Conservation (phyloP, 805 yeast genomes). For the Candida rishiriensis region DNA sequence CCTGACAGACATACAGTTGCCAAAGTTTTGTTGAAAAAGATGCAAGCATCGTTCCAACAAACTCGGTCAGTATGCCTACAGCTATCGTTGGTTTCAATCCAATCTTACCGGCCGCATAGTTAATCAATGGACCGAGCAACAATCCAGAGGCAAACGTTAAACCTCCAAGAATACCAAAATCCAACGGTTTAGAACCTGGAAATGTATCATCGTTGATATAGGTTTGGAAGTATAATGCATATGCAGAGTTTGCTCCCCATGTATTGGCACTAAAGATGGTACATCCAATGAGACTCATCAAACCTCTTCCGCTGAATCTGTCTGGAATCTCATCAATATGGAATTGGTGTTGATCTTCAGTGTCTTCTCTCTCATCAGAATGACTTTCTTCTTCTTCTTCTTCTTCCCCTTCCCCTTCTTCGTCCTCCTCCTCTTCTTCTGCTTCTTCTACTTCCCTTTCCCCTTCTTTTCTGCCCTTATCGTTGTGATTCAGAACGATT, state of each 20-base stretch:
- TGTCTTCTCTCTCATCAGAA: too few relatives aligned
- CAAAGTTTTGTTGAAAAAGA: slow-evolving; percentile 54
- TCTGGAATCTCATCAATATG: slow-evolving; percentile 44
- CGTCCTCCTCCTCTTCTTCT: too few relatives aligned
- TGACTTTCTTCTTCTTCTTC: too few relatives aligned
- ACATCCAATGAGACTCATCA: slow-evolving; percentile 40
- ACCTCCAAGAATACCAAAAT: slow-evolving; percentile 68
- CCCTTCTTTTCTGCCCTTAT: too few relatives aligned
- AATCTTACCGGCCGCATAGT: slow-evolving; percentile 38
- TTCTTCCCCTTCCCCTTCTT: too few relatives aligned
- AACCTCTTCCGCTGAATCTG: slow-evolving; percentile 68
- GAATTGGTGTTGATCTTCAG: too few relatives aligned
- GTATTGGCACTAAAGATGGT: slow-evolving; percentile 50
- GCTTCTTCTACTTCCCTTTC: too few relatives aligned
- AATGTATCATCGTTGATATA: slow-evolving; percentile 49
- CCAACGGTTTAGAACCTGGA: slow-evolving; percentile 50
- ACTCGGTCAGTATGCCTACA: slow-evolving; percentile 47
- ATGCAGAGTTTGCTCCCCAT: slow-evolving; percentile 74
- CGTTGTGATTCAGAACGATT: too few relatives aligned
- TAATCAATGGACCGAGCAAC: slow-evolving; percentile 44
- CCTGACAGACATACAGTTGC: slow-evolving; percentile 68
- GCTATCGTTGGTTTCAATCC: slow-evolving; percentile 38
- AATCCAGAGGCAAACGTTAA: slow-evolving; percentile 54
- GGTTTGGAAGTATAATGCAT: slow-evolving; percentile 56
- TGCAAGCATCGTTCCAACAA: slow-evolving; percentile 55